phyloP scores from a whole-genome alignment of 306 rosid species.

The Cucumis cinereus region DNA sequence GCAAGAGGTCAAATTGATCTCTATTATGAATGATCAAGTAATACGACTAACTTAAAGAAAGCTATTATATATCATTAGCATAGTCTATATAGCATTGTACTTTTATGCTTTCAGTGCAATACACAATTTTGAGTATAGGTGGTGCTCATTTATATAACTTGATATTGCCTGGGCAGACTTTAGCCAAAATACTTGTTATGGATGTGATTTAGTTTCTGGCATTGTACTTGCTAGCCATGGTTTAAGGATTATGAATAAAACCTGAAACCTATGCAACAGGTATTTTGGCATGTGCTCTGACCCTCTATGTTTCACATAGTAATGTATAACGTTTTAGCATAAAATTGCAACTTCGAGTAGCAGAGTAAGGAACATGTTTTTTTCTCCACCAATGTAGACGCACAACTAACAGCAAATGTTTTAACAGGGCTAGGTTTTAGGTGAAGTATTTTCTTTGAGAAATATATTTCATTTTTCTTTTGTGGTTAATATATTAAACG shows the following conservation, averaged over 20 bases:
- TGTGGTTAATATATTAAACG: background rate
- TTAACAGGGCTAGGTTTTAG: background rate
- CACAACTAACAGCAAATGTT: background rate
- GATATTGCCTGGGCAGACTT: background rate
- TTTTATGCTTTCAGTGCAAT: background rate
- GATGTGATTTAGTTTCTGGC: background rate
- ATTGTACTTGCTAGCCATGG: background rate
- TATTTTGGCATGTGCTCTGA: background rate
- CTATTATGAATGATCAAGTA: conserved; percentile 80
- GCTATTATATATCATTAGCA: background rate
- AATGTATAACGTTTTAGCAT: background rate
- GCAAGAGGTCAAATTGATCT: conserved; percentile 72
- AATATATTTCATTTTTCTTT: background rate
- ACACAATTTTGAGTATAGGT: background rate
- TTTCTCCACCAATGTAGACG: background rate
- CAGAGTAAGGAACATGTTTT: background rate
- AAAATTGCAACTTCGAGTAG: background rate
- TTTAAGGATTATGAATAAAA: background rate
- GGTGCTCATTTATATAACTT: background rate
- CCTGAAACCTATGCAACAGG: background rate
- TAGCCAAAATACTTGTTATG: background rate
- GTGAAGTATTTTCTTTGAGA: background rate
- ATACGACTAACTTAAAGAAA: conserved; percentile 19
- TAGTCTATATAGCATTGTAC: background rate
- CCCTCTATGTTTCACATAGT: background rate